These are phyloP conservation scores for Aspergillus novofumigatus DNA, from an alignment of 2,329 filamentous ascomycete species.

Conservation along the genomic window DNA sequence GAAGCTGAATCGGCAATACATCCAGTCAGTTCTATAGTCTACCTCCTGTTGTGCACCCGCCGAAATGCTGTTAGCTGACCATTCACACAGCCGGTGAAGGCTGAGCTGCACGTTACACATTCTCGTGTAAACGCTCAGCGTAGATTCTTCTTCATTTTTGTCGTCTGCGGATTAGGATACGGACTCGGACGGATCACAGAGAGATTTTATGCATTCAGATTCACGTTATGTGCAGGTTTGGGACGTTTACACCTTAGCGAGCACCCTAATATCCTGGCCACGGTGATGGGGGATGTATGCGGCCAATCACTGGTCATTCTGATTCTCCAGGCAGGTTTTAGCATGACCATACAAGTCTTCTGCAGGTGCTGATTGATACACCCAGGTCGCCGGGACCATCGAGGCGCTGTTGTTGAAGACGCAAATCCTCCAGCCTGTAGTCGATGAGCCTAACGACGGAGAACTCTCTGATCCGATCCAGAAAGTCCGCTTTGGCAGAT, in stretches of 20 bases:
- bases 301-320: neutral
- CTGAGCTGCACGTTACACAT: neutral
- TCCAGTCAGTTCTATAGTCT: neutral
- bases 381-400: neutral
- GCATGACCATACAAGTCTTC: neutral
- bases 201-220: neutral
- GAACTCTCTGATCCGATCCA: neutral
- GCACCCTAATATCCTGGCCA: neutral
- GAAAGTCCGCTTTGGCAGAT: neutral
- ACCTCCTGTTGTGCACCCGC: neutral
- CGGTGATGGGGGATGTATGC: neutral
- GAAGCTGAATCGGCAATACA: neutral
- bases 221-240: neutral
- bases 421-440: neutral
- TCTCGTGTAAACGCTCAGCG: neutral
- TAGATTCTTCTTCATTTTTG: neutral
- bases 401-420: neutral
- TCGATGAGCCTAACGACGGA: neutral
- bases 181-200: neutral
- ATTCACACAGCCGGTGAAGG: neutral
- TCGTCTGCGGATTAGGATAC: neutral
- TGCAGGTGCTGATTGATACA: neutral
- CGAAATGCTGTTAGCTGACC: neutral
- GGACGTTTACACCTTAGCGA: neutral
- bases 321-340: neutral